Base-by-base conservation (phyloP, 148 eudicot species). In the Tetragonia tetragonoides region DNA sequence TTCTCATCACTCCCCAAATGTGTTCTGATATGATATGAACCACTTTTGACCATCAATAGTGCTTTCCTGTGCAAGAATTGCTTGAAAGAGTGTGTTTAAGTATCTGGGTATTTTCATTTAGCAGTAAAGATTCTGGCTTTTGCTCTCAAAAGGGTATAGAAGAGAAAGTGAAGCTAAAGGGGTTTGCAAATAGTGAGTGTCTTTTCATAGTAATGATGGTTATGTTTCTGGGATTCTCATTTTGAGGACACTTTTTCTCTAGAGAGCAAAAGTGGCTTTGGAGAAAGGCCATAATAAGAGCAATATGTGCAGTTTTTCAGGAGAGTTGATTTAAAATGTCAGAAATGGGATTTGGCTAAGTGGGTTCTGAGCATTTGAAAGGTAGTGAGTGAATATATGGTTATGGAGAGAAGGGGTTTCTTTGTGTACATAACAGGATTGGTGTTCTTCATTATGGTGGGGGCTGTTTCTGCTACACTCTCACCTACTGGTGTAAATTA, bases 401-500 rank as follows among this genome's bases (percentile, higher is more conserved):
- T 60, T 44, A 81, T 88, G 91, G 86, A 70, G 61, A 84, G 62
- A 76, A 80, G 74, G 75, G 77, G 78, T 20, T 70, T 23, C 23
- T 71, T 78, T 49, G 42, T 80, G 15, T 85, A 86, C 84, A 78
- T 70, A 49, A 68, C 84, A 68, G 86, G 83, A 49, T 83, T 91
- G 68, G 73, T 86, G 85, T 82, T 90, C 73, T 78, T 90, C 85
- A 69, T 79, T 28, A 80, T 87, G 75, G 72, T 92, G 81, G 82
- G 82, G 82, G 65, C 56, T 80, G 80, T 73, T 84, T 86, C 82
- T 87, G 89, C 96, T 41, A 85, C 90, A 70, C 97, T 95, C 70
- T 95, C 98, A 85, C 97, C 97, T 78, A 79, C 96, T 87, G 97
- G 97, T 49, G 84, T 95, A 6, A 92, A 92, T 79, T 95, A 88